phyloP scores from a whole-genome alignment of 1,139 yeast species.

The Hemisphaericaspora lyxosophila region DNA sequence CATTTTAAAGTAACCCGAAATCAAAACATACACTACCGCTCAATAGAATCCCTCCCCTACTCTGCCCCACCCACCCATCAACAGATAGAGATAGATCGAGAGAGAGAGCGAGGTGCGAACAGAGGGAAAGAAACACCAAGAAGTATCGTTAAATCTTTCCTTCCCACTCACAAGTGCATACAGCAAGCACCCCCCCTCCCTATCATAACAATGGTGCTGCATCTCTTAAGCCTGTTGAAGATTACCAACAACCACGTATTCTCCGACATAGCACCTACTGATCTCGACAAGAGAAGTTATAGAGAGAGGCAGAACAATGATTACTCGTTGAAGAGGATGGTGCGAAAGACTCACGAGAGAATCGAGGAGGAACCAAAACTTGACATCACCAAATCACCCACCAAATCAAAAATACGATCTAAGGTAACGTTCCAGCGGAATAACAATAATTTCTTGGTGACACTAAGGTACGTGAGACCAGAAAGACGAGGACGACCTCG shows the following conservation, averaged over 20 bases:
- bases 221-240: slow-evolving; percentile 27
- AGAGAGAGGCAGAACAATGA: slow-evolving; percentile 16
- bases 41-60: no score
- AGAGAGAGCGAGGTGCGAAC: no score
- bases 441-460: slow-evolving; percentile 1
- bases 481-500: slow-evolving; percentile 1
- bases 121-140: no score
- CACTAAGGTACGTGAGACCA: neutral
- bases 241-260: slow-evolving; percentile 28
- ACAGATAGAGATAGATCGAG: neutral
- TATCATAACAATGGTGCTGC: slow-evolving; percentile 16
- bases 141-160: no score
- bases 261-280: slow-evolving; percentile 20
- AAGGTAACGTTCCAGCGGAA: neutral
- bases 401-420: slow-evolving; percentile 1
- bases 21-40: no score
- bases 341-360: slow-evolving; percentile 5
- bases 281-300: slow-evolving; percentile 22
- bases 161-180: neutral
- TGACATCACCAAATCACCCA: neutral
- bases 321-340: slow-evolving; percentile 17
- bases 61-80: no score
- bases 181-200: neutral
- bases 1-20: neutral
- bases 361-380: neutral